Percentiles rank a stretch among this genome's conserved stretches.
Evolutionary conservation across 2,329 filamentous ascomycete genomes (phyloP).

Genomic region (Neonectria sp.): DNA sequence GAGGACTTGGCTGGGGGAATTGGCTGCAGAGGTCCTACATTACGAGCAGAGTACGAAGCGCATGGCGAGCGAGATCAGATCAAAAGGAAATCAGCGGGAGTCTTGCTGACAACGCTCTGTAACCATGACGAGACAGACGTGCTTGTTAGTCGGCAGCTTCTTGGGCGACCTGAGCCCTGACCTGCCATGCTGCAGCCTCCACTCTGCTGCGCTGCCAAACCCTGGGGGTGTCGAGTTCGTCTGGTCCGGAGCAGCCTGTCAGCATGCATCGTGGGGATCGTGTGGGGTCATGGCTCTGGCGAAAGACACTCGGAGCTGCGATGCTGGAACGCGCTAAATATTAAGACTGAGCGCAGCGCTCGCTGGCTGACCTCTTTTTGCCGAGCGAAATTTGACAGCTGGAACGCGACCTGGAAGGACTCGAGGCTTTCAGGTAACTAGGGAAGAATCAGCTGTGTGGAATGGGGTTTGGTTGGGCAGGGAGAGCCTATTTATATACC

Average conservation of each 20-base stretch:
- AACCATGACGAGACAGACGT: too few relatives aligned
- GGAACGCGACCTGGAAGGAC: conserved; percentile 10
- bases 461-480: background rate
- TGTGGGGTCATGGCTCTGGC: conserved; percentile 2
- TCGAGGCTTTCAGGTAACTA: background rate
- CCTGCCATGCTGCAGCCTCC: conserved; percentile 7
- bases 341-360: background rate
- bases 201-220: background rate
- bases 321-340: conserved; percentile 16
- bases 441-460: background rate
- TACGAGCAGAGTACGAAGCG: too few relatives aligned
- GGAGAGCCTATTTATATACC: background rate
- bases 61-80: too few relatives aligned
- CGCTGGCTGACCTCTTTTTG: background rate
- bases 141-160: too few relatives aligned
- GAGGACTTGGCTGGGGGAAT: background rate
- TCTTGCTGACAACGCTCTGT: too few relatives aligned
- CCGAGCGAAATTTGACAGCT: conserved; percentile 3
- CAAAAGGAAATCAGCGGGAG: too few relatives aligned
- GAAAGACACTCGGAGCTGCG: background rate
- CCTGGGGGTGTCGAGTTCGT: conserved; percentile 2
- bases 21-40: background rate
- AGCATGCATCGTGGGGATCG: conserved; percentile 8
- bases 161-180: conserved; percentile 3
- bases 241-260: conserved; percentile 8